A percentile compares a stretch with the other conserved stretches of the same genome.
phyloP scores from a whole-genome alignment of 495 filamentous ascomycete genomes.

The Hypoxylon fuscum region DNA sequence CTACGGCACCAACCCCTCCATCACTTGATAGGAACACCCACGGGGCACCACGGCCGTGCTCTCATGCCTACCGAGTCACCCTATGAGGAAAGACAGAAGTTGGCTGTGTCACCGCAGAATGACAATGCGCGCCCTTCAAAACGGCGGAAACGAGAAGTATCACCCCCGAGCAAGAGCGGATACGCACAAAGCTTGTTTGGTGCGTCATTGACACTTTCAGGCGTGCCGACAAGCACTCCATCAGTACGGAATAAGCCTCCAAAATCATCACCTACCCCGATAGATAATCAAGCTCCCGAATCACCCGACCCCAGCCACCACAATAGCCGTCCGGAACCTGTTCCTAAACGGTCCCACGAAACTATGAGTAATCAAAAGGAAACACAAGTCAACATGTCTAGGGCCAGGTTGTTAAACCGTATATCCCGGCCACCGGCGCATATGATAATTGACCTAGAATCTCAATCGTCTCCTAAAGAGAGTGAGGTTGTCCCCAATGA shows the following conservation, averaged over 20 bases:
- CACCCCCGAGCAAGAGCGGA: slow-evolving; percentile 56
- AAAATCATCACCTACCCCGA: slow-evolving; percentile 15
- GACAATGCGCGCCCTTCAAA: slow-evolving; percentile 44
- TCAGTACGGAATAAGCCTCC: slow-evolving; percentile 32
- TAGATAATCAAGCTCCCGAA: slow-evolving; percentile 14
- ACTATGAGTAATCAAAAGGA: neutral
- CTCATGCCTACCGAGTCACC: slow-evolving; percentile 56
- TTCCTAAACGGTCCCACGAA: neutral
- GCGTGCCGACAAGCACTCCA: slow-evolving; percentile 49
- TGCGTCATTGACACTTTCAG: slow-evolving; percentile 55
- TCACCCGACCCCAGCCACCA: slow-evolving; percentile 14
- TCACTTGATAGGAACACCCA: slow-evolving; percentile 56
- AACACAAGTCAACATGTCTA: neutral
- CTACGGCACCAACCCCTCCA: slow-evolving; percentile 55
- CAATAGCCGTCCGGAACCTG: slow-evolving; percentile 7
- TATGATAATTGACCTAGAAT: neutral
- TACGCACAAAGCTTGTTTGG: slow-evolving; percentile 64
- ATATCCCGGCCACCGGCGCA: neutral
- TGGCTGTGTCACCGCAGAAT: slow-evolving; percentile 19
- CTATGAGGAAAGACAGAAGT: slow-evolving; percentile 57
- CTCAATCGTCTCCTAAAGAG: neutral
- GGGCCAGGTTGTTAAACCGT: neutral
- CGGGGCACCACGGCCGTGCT: slow-evolving; percentile 61
- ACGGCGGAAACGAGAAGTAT: slow-evolving; percentile 46
- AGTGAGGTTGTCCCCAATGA: neutral